Conservation (phyloP, 1,284 basidiomycete genomes). For the Trichosporon faecale region DNA sequence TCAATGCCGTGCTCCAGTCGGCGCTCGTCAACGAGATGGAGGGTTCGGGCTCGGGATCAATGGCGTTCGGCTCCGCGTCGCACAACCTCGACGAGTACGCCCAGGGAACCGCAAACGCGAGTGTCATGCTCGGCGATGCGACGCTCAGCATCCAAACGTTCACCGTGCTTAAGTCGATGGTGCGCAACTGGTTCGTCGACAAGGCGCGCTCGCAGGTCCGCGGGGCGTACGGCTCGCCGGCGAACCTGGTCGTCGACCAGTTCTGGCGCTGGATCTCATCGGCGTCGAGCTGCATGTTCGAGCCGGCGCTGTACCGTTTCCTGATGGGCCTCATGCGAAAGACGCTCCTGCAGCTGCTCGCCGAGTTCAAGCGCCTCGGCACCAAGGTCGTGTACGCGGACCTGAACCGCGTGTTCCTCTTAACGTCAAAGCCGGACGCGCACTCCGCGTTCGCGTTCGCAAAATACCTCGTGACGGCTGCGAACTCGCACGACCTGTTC, state of each 20-base stretch:
- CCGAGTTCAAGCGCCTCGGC: slow-evolving; percentile 93
- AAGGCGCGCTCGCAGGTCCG: slow-evolving; percentile 60
- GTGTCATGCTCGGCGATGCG: slow-evolving; percentile 83
- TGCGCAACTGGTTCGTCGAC: slow-evolving; percentile 90
- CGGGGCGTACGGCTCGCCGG: slow-evolving; percentile 49
- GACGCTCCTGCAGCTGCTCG: slow-evolving; percentile 92
- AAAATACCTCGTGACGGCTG: slow-evolving; percentile 87
- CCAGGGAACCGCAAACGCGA: slow-evolving; percentile 65
- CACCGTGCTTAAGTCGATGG: slow-evolving; percentile 77
- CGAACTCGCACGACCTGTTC: slow-evolving; percentile 92
- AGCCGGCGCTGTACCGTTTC: slow-evolving; percentile 90
- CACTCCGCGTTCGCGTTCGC: slow-evolving; percentile 94
- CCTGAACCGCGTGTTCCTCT: slow-evolving; percentile 82
- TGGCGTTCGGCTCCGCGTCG: slow-evolving; percentile 88
- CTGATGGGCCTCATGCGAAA: slow-evolving; percentile 96
- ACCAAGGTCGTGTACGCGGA: slow-evolving; percentile 94
- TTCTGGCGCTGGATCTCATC: slow-evolving; percentile 98
- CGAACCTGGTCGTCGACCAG: slow-evolving; percentile 65
- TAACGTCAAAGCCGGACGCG: slow-evolving; percentile 88
- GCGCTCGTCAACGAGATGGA: slow-evolving; percentile 56
- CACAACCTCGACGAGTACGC: slow-evolving; percentile 89
- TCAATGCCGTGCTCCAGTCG: slow-evolving; percentile 92
- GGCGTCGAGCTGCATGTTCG: slow-evolving; percentile 79
- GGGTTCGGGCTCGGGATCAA: slow-evolving; percentile 78
- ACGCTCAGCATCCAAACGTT: slow-evolving; percentile 90